Evolutionary conservation across 768 basidiomycete species (phyloP), one percentile per base, ranked within the genome.

Genomic region (Pulveroboletus sp.): DNA sequence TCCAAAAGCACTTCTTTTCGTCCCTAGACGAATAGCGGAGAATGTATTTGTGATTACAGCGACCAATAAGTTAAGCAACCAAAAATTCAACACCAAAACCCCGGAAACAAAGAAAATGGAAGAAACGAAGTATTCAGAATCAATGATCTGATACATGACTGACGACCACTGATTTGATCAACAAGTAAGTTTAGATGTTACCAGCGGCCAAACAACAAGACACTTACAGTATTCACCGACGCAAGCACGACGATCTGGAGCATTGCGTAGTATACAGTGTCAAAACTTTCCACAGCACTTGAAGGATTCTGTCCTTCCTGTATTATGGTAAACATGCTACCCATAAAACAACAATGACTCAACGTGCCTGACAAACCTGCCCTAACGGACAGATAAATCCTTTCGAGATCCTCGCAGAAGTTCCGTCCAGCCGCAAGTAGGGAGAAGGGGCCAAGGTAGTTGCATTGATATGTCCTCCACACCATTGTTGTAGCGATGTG

Each of bases 41-140:
- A 98, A 98, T 0, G 90, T 89, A 61, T 92, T 88, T 24, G 92
- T 91, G 54, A 95, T 94, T n/a, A 96, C 93, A 16, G 94, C 93
- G 48, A 96, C 90, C 63, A 94, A 88, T 37, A 96, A 68, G 64
- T 93, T 93, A 74, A 94, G 85, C 50, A 95, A 75, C 90, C 90
- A 92, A 64, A 96, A 91, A 67, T 97, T 95, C 58, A 97, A 76
- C 20, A 96, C 78, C 55, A 98, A 71, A 52, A 97, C 73, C 47
- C 84, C 85, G 26, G 83, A 69, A 52, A 97, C 85, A 73, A 90
- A 96, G 71, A 90, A 97, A 50, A 93, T 73, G 54, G 80, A 86
- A 1, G 92, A 89, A n/a, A 85, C 70, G 63, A 87, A 89, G 68
- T 85, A 94, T 62, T 98, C 95, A 0, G 93, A 76, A 59, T 92